Base-by-base conservation (phyloP, 495 filamentous ascomycete species). In the Viridothelium virens region DNA sequence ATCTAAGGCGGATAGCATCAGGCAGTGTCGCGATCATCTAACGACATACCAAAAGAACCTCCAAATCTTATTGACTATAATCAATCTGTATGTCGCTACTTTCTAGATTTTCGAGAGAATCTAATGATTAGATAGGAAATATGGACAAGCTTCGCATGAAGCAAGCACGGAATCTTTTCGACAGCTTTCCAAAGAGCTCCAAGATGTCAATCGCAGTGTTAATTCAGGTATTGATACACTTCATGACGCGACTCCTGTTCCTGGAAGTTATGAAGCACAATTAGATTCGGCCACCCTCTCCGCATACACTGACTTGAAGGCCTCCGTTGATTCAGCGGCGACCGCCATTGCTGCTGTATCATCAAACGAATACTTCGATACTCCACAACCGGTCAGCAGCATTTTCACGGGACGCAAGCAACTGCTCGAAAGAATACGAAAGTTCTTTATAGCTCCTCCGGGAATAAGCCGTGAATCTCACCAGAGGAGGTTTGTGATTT, bases 401-500 rank as follows among this genome's bases (percentile, higher is more conserved):
- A 63, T 63, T 34, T 67, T 67, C 46, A 67, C 66, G 39, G 66
- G 66, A 37, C 34, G 66, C 18, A 63, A 39, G 47, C 66, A 67
- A 11, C 7, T 61, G 34, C 38, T 14, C 56, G 66, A 48, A n/a
- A 25, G 63, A 2, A 67, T 56, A 56, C 61, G 64, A 14, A 67
- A 53, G 48, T 53, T 53, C n/a, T 9, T 9, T 5, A 9, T n/a
- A n/a, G 5, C 18, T 18, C 18, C 18, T 34, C 5, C 34, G 18
- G n/a, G 14, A n/a, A 53, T 2, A 10, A 53, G 2, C 5, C n/a
- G 2, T 31, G 16, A 33, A 63, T 33, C 61, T 25, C 70, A 72
- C 44, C 25, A 25, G 25, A 67, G 50, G 36, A 66, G 66, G 12
- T 72, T 72, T 39, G 69, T 72, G 7, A 62, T 72, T 9, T 56